phyloP scores from a whole-genome alignment of 495 filamentous ascomycete genomes.

The Talaromyces borbonicus region DNA sequence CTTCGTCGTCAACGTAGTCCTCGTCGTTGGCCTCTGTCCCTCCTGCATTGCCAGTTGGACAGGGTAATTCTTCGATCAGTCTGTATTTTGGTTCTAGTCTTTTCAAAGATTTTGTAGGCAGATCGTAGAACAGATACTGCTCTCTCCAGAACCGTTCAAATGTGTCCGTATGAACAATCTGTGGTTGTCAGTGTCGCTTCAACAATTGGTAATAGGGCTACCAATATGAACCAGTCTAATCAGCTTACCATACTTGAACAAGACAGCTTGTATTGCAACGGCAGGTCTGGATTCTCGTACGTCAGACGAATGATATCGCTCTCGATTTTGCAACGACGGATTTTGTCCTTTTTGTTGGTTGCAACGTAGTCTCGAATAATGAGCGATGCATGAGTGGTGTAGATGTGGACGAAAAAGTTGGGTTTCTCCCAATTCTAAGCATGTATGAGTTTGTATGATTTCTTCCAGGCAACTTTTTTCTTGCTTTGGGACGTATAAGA shows the following conservation, averaged over 20 bases:
- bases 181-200: not conserved
- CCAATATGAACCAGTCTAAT: not conserved
- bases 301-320: conserved; percentile 1
- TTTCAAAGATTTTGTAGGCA: not conserved
- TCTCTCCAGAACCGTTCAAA: conserved; percentile 12
- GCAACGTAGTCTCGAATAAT: conserved; percentile 1
- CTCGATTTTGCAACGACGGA: conserved; percentile 6
- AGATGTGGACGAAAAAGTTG: conserved; percentile 5
- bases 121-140: not conserved
- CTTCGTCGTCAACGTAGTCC: not conserved
- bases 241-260: conserved; percentile 5
- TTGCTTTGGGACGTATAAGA: too few species aligned
- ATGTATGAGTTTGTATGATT: not conserved
- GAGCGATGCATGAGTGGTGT: not conserved
- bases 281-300: not conserved
- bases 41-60: not conserved
- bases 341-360: not conserved
- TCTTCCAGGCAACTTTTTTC: too few species aligned
- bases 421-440: not conserved
- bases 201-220: not conserved
- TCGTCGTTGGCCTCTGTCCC: not conserved
- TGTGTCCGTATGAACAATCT: conserved; percentile 11
- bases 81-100: not conserved
- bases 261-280: not conserved
- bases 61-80: not conserved